Base-by-base conservation (phyloP, 352 stramenopile genomes). In the Phytophthora meadii region DNA sequence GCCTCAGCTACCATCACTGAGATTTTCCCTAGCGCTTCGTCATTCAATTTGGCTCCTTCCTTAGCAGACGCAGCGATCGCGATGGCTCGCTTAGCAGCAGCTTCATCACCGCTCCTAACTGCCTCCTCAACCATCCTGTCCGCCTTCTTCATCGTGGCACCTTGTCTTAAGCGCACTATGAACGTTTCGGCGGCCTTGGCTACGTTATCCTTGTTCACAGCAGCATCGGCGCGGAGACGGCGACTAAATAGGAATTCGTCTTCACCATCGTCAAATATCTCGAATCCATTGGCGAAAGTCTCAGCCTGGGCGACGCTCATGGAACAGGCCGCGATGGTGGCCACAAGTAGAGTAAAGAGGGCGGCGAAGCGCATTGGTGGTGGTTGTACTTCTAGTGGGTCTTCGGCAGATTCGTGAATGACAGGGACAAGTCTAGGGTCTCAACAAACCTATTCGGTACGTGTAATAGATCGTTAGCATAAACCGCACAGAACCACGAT, bases 341-440 rank as follows among this genome's bases (percentile, higher is more conserved):
- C 17, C 8, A 55, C 34, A 0, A 55, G 32, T 11, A 55, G 49
- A 7, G 49, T 6, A 19, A 55, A 7, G 32, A 55, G 46, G 32
- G 36, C 49, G 32, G n/a, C 25, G 49, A 55, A 44, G 11, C 50
- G 34, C 36, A 47, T 56, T 28, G 11, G 0, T 45, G 28, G 4
- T 6, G n/a, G n/a, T n/a, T n/a, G n/a, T n/a, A n/a, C n/a, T 34
- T 34, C 28, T 34, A 34, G 28, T 9, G 28, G 11, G 28, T 34
- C 7, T 34, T 34, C 7, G 7, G 28, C 7, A 34, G 7, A 34
- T 34, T 34, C 28, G 28, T 34, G 28, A 34, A 34, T 34, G n/a
- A n/a, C n/a, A n/a, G n/a, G n/a, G n/a, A n/a, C n/a, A n/a, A n/a
- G n/a, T n/a, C n/a, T n/a, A n/a, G n/a, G n/a, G n/a, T n/a, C n/a